Conservation (phyloP, 331 rosid species). For the Phaseolus coccineus region DNA sequence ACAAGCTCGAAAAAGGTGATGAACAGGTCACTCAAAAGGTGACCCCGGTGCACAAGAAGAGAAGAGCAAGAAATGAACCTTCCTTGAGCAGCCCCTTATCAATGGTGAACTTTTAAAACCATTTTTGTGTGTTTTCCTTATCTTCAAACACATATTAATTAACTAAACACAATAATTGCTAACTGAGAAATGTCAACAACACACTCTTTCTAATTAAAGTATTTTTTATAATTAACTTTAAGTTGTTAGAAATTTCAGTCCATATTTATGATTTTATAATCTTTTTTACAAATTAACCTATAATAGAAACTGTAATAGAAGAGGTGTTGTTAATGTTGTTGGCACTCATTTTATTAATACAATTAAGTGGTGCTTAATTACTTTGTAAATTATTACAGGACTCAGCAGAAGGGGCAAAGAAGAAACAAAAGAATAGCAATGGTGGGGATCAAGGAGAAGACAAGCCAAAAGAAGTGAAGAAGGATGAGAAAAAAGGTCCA, state of each 20-base stretch:
- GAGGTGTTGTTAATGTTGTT: background rate
- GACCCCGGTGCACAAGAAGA: constrained; percentile 53
- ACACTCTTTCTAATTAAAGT: background rate
- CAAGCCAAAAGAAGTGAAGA: constrained; percentile 42
- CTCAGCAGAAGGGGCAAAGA: constrained; percentile 47
- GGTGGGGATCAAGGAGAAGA: constrained; percentile 49
- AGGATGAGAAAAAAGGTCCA: constrained; percentile 50
- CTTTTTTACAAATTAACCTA: no score
- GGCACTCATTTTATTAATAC: constrained; percentile 18
- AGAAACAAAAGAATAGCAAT: constrained; percentile 62
- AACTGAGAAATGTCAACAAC: background rate
- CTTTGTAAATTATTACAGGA: constrained; percentile 49
- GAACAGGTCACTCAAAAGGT: constrained; percentile 65
- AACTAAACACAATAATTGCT: background rate
- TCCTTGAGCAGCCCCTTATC: constrained; percentile 53
- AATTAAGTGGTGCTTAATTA: background rate
- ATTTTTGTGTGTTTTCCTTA: background rate
- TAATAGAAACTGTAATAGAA: background rate
- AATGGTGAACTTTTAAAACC: constrained; percentile 50
- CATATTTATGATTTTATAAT: no score
- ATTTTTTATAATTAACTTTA: background rate
- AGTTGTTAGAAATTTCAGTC: no score
- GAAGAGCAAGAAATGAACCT: constrained; percentile 46
- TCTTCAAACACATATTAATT: background rate
- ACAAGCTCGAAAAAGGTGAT: constrained; percentile 66